Conservation (phyloP, 2,329 filamentous ascomycete species). For the Alternaria incomplexa region DNA sequence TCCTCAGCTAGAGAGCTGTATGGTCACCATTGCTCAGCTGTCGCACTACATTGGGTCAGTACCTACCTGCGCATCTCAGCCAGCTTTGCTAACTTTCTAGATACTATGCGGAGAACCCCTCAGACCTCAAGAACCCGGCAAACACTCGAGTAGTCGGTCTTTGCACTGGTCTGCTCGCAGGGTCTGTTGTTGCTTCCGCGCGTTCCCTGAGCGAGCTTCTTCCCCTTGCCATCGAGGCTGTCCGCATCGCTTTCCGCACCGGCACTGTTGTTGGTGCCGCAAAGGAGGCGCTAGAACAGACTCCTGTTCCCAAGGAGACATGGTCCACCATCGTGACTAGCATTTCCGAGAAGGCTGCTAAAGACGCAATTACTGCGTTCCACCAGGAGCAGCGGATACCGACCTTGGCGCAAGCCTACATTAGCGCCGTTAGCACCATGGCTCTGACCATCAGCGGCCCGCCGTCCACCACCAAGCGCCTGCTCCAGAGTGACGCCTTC, state of each 20-base stretch:
- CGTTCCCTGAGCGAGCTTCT: conserved; percentile 67
- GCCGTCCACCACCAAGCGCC: conserved; percentile 58
- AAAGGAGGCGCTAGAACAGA: conserved; percentile 58
- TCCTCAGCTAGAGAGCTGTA: conserved; percentile 67
- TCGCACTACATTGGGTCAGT: conserved; percentile 73
- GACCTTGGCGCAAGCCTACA: conserved; percentile 59
- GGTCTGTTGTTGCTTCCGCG: conserved; percentile 69
- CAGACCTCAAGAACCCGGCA: conserved; percentile 57
- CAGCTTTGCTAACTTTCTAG: conserved; percentile 37
- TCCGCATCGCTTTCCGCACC: conserved; percentile 70
- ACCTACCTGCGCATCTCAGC: not conserved
- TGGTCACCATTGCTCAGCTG: conserved; percentile 69
- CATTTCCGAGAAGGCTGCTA: conserved; percentile 59
- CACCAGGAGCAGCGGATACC: conserved; percentile 61
- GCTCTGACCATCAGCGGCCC: conserved; percentile 66
- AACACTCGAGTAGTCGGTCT: conserved; percentile 66
- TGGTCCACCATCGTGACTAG: conserved; percentile 73
- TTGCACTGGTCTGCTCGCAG: conserved; percentile 74
- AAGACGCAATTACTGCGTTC: conserved; percentile 62
- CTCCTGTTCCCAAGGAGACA: conserved; percentile 61
- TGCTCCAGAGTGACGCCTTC: conserved; percentile 59
- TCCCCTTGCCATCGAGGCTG: conserved; percentile 67
- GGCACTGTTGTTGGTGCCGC: conserved; percentile 56
- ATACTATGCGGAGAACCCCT: conserved; percentile 60
- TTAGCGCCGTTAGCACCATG: conserved; percentile 65